Conservation (phyloP, 2,329 filamentous ascomycete genomes). For the Monosporascus sp. region DNA sequence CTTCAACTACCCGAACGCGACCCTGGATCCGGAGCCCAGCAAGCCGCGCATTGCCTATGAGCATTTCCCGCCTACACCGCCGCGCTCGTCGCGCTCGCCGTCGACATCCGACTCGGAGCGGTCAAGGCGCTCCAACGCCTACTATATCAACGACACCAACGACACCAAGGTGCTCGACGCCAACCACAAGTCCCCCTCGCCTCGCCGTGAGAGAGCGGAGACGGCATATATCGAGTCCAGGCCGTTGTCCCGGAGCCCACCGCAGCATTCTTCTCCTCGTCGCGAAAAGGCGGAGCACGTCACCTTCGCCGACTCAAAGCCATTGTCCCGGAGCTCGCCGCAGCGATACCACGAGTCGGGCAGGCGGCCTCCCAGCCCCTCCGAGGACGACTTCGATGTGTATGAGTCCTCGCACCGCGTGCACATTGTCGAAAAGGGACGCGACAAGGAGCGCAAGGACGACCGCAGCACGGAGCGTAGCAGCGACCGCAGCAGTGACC, state of each 20-base stretch:
- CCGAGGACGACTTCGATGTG: slow-evolving; percentile 8
- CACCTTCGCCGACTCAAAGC: slow-evolving; percentile 38
- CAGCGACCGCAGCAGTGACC: not conserved
- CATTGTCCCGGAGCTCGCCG: slow-evolving; percentile 42
- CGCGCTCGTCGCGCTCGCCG: slow-evolving; percentile 25
- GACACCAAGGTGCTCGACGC: slow-evolving; percentile 30
- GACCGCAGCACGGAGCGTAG: not conserved
- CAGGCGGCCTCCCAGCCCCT: slow-evolving; percentile 34
- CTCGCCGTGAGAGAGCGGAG: slow-evolving; percentile 31
- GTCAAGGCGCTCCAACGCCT: slow-evolving; percentile 29
- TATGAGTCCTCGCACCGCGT: slow-evolving; percentile 16
- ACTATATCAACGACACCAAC: slow-evolving; percentile 35
- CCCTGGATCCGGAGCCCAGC: slow-evolving; percentile 27
- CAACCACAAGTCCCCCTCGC: slow-evolving; percentile 20
- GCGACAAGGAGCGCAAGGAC: not conserved
- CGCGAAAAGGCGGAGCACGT: slow-evolving; percentile 35
- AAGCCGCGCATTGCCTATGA: slow-evolving; percentile 26
- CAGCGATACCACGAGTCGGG: slow-evolving; percentile 33
- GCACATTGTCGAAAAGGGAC: slow-evolving; percentile 5
- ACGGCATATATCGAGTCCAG: slow-evolving; percentile 40
- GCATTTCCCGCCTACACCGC: slow-evolving; percentile 37
- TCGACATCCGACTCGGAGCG: slow-evolving; percentile 24
- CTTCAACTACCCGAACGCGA: slow-evolving; percentile 35
- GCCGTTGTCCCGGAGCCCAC: slow-evolving; percentile 34
- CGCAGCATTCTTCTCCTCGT: slow-evolving; percentile 20